Percentiles rank a stretch among this genome's conserved stretches.
phyloP scores from a whole-genome alignment of 345 rosid species.

The Sonneratia caseolaris region DNA sequence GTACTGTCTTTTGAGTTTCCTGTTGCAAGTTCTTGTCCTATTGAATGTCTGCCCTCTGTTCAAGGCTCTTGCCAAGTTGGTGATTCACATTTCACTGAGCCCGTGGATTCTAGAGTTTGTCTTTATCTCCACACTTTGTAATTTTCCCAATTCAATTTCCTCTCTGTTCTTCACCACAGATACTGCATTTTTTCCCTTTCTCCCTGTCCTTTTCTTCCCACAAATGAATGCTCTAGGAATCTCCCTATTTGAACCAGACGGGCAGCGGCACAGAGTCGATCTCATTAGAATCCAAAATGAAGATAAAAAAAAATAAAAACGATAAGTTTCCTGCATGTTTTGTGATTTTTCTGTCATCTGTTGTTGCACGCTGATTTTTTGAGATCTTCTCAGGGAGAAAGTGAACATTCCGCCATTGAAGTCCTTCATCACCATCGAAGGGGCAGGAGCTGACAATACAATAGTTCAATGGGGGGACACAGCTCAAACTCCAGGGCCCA shows the following conservation, averaged over 20 bases:
- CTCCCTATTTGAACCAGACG: background rate
- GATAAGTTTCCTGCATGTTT: background rate
- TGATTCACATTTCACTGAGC: constrained; percentile 7
- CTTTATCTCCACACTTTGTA: background rate
- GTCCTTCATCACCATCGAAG: constrained; percentile 77
- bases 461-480: constrained; percentile 94
- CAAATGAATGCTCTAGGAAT: constrained; percentile 3
- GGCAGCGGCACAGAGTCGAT: no score
- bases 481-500: constrained; percentile 67
- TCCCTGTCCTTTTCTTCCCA: constrained; percentile 7
- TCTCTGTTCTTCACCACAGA: background rate
- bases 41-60: constrained; percentile 1
- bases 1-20: background rate
- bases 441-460: constrained; percentile 86
- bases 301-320: no score
- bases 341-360: background rate
- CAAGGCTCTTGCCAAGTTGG: background rate
- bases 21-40: constrained; percentile 5
- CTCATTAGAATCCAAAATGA: no score
- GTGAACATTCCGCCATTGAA: constrained; percentile 69
- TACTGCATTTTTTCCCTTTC: background rate
- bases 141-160: background rate
- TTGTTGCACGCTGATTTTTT: background rate
- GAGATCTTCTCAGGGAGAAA: constrained; percentile 53
- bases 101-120: constrained; percentile 18